Conservation (phyloP, 192 early-diverging fungal genomes). For the Entomortierella lignicola region DNA sequence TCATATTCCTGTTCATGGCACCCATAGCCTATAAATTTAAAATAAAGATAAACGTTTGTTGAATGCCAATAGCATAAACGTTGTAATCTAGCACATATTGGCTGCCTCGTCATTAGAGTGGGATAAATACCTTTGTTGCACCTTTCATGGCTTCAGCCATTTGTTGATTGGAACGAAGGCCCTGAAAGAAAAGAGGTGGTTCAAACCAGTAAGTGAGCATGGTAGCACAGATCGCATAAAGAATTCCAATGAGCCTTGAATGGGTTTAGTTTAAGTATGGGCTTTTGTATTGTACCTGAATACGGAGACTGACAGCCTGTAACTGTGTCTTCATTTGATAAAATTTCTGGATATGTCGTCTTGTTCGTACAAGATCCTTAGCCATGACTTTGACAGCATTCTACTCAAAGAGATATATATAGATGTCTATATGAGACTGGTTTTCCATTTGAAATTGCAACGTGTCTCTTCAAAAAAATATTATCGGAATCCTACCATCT, state of each 20-base stretch:
- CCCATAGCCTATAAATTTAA: constrained; percentile 79
- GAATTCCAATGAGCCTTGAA: too few relatives aligned
- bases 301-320: constrained; percentile 88
- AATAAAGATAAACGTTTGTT: constrained; percentile 8
- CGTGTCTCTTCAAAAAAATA: too few relatives aligned
- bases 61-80: too few relatives aligned
- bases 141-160: constrained; percentile 97
- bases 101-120: too few relatives aligned
- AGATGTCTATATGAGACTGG: background rate
- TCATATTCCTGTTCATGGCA: constrained; percentile 95
- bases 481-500: constrained; percentile 73
- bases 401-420: constrained; percentile 51
- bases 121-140: constrained; percentile 82
- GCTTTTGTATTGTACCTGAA: constrained; percentile 71
- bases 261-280: background rate
- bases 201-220: background rate
- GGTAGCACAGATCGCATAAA: too few relatives aligned
- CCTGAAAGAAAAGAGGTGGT: constrained; percentile 58
- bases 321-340: constrained; percentile 95
- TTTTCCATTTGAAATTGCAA: background rate
- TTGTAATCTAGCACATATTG: too few relatives aligned
- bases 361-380: constrained; percentile 95
- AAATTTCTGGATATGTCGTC: constrained; percentile 95
- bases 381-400: constrained; percentile 96
- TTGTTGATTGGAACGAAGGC: constrained; percentile 92